Base-by-base conservation (phyloP, 1,284 basidiomycete species). In the Irpex sp. region DNA sequence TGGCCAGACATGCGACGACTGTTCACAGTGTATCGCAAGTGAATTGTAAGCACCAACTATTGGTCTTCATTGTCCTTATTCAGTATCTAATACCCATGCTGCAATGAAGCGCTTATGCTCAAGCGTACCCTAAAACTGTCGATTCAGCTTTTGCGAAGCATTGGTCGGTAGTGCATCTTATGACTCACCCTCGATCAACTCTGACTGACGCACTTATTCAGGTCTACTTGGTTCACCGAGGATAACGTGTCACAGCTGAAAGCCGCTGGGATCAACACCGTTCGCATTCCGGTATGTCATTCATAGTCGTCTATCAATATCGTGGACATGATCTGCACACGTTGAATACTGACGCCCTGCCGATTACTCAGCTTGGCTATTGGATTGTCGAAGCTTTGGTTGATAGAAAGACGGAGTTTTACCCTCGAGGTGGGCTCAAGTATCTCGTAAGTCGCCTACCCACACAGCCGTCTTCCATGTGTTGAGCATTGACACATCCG, bases 371-470 rank as follows among this genome's bases (percentile, higher is more conserved):
- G 89, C 81, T 93, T 26, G 91, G 91, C 0, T 93, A 88, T 71
- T 93, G 91, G 91, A 87, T 93, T 55, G 76, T 93, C 13, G 91
- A 93, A 72, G 79, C 77, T 5, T 77, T 93, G 5, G 91, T 93
- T 0, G 72, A 91, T 70, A 80, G 86, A 3, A 70, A 72, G 0
- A 79, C 75, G 1, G 91, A 93, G 70, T 82, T 79, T 55, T 93
- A 82, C 69, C 86, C 90, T 13, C 81, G 84, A 44, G 91, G 91
- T 17, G 91, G 91, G 31, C 79, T 92, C 48, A 64, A 71, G 6
- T 81, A 87, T 62, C 78, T 93, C 38, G 90, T 89, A 63, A 58
- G 82, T 26, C 26, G 4, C 4, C 68, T 21, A 56, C 13, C 2
- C 44, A 49, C 19, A 56, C 21, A 56, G 21, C 1, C n/a, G 9